These are phyloP conservation scores for Kregervanrija pseudodelftensis DNA, from an alignment of 805 yeast genomes.

Conservation along the genomic window DNA sequence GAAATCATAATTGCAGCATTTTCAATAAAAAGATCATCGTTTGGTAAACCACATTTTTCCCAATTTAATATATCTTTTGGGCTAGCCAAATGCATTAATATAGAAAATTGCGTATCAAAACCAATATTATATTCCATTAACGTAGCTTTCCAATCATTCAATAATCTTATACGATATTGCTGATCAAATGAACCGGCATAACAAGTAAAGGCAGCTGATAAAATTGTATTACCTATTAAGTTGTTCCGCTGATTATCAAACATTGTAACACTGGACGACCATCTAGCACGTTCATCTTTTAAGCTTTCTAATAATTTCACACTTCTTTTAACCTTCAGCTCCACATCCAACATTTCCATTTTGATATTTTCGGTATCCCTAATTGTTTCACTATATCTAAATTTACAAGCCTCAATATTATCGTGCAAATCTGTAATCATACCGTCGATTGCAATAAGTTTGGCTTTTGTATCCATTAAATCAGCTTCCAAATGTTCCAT, in stretches of 20 bases:
- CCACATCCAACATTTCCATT: constrained; percentile 58
- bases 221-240: constrained; percentile 57
- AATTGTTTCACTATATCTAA: constrained; percentile 63
- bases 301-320: constrained; percentile 53
- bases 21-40: constrained; percentile 56
- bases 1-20: constrained; percentile 47
- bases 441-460: constrained; percentile 67
- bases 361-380: constrained; percentile 74
- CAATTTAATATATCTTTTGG: constrained; percentile 39
- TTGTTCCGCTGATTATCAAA: constrained; percentile 40
- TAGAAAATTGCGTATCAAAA: constrained; percentile 29
- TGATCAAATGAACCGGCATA: constrained; percentile 48
- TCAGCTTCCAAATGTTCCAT: constrained; percentile 52
- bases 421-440: constrained; percentile 71
- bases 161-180: constrained; percentile 26
- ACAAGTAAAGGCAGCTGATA: constrained; percentile 54
- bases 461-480: constrained; percentile 55
- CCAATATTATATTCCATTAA: constrained; percentile 32
- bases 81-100: constrained; percentile 10
- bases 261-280: constrained; percentile 54
- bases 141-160: constrained; percentile 18
- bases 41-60: constrained; percentile 45
- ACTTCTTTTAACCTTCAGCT: constrained; percentile 55
- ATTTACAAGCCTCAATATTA: constrained; percentile 62
- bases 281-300: constrained; percentile 60